Percentiles rank a stretch among this genome's conserved stretches.
Conservation (phyloP, 2,329 filamentous ascomycete species). For the Ceratocystis harringtonii region DNA sequence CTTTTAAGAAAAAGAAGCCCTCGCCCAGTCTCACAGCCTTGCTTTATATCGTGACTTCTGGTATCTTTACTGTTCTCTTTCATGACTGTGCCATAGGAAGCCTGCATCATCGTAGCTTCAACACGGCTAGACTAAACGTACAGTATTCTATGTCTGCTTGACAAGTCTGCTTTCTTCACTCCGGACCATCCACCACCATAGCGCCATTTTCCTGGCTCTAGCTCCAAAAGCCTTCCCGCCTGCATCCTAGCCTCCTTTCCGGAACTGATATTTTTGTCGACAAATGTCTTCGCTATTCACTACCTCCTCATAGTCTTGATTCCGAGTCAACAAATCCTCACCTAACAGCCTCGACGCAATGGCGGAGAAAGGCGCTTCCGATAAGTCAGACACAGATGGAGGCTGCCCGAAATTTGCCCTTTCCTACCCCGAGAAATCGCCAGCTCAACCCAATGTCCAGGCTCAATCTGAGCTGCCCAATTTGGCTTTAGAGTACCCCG, state of each 20-base stretch:
- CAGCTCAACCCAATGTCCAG: not conserved
- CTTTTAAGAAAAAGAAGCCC: not conserved
- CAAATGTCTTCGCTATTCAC: not conserved
- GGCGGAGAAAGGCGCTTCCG: not conserved
- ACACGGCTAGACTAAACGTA: not conserved
- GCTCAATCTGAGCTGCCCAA: not conserved
- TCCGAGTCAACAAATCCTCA: not conserved
- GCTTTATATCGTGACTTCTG: not conserved
- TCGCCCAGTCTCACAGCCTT: not conserved
- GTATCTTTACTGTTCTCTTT: not conserved
- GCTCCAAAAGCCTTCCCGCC: not conserved
- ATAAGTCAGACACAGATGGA: slow-evolving; percentile 7
- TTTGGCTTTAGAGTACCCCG: slow-evolving; percentile 22
- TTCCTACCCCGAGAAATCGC: slow-evolving; percentile 10
- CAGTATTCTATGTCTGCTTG: not conserved
- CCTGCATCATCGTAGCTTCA: not conserved
- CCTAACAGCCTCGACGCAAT: not conserved
- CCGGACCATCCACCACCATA: not conserved
- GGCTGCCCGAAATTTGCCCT: slow-evolving; percentile 9
- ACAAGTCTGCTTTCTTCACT: not conserved
- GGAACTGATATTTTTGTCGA: not conserved
- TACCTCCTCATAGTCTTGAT: not conserved
- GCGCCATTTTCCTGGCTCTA: not conserved
- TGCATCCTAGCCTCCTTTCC: not conserved
- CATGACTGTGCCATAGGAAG: not conserved